phyloP scores from a whole-genome alignment of 2,329 filamentous ascomycete genomes.

The Bertia moriformis region DNA sequence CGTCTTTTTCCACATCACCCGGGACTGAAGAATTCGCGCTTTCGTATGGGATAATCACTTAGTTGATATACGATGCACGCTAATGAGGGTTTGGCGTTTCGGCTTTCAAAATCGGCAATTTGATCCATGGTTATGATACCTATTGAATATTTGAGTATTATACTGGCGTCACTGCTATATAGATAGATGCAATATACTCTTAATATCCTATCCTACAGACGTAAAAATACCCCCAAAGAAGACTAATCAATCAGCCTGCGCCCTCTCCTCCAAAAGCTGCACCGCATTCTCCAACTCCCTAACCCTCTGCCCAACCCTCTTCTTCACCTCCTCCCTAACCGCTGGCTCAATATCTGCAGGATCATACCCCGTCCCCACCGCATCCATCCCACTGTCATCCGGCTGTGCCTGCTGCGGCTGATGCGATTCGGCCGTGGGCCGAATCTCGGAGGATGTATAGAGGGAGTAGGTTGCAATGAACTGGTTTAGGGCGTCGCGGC shows the following conservation, averaged over 20 bases:
- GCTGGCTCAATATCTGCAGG: slow-evolving; percentile 4
- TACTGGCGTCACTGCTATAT: too few relatives aligned
- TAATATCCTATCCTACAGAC: too few relatives aligned
- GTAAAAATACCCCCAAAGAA: too few relatives aligned
- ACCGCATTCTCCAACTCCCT: slow-evolving; percentile 28
- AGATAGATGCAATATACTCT: too few relatives aligned
- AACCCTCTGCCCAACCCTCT: slow-evolving; percentile 24
- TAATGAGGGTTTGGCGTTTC: too few relatives aligned
- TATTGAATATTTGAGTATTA: too few relatives aligned
- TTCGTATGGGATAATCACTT: too few relatives aligned
- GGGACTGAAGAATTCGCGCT: slow-evolving; percentile 2
- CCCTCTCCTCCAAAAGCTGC: slow-evolving; percentile 21
- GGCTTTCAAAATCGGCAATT: too few relatives aligned
- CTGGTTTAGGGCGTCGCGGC: slow-evolving; percentile 25
- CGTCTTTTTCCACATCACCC: slow-evolving; percentile 8
- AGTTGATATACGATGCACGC: too few relatives aligned
- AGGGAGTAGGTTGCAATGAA: slow-evolving; percentile 10
- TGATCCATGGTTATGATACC: too few relatives aligned
- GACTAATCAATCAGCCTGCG: slow-evolving; percentile 16
- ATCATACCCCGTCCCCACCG: slow-evolving; percentile 1
- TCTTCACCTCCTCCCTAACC: slow-evolving; percentile 23
- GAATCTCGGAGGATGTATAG: slow-evolving; percentile 16
- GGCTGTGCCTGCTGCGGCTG: background rate
- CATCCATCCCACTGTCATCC: slow-evolving; percentile 10
- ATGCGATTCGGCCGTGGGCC: slow-evolving; percentile 1